Percentiles rank a stretch among this genome's conserved stretches.
Conservation (phyloP, 176 grass and related monocot species). For the Avena eriantha region DNA sequence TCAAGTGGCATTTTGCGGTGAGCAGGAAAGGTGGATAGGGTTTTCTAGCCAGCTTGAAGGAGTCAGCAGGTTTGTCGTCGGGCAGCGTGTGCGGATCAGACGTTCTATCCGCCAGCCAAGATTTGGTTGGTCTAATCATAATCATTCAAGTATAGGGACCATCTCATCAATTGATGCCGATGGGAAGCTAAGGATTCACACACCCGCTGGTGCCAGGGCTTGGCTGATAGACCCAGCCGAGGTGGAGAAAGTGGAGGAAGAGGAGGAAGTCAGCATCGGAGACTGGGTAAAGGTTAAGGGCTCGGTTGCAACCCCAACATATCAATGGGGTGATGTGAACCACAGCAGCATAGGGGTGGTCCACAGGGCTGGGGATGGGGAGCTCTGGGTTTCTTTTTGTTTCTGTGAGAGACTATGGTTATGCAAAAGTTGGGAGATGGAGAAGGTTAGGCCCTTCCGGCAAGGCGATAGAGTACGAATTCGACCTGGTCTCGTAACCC, state of each 20-base stretch:
- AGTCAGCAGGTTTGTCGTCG: constrained; percentile 68
- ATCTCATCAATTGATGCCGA: constrained; percentile 97
- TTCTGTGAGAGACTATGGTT: constrained; percentile 96
- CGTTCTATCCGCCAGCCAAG: constrained; percentile 77
- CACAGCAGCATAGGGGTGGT: constrained; percentile 88
- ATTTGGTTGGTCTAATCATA: constrained; percentile 98
- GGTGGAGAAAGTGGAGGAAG: constrained; percentile 88
- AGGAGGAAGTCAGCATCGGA: constrained; percentile 77
- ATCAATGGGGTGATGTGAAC: constrained; percentile 96
- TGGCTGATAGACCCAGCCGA: constrained; percentile 98
- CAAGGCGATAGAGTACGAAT: constrained; percentile 75
- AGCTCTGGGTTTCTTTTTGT: constrained; percentile 95
- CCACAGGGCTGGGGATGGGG: constrained; percentile 84
- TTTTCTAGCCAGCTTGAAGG: constrained; percentile 69
- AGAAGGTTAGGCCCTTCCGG: constrained; percentile 84
- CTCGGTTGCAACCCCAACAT: constrained; percentile 68
- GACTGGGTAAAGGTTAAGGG: constrained; percentile 98
- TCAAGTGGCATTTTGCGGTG: constrained; percentile 94
- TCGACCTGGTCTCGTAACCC: constrained; percentile 76
- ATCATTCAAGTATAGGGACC: constrained; percentile 86
- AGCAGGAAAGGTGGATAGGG: constrained; percentile 96
- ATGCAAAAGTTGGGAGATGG: constrained; percentile 92
- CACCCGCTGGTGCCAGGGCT: constrained; percentile 86
- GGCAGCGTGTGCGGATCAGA: constrained; percentile 87
- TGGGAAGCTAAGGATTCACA: constrained; percentile 97